Conservation (phyloP, 768 basidiomycete species). For the Hygrophoropsis aurantiaca region DNA sequence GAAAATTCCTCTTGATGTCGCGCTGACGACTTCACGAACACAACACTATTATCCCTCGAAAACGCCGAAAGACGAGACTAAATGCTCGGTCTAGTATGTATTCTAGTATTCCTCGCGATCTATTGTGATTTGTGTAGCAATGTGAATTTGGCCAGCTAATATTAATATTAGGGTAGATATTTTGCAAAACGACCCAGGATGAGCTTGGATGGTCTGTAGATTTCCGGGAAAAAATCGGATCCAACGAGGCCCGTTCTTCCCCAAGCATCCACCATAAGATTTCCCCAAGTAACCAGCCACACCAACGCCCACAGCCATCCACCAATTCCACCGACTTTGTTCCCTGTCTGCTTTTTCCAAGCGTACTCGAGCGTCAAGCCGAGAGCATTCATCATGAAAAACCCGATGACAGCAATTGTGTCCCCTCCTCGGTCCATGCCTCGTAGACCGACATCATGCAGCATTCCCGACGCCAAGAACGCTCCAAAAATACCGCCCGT, state of each 20-base stretch:
- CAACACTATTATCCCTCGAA: too few species aligned
- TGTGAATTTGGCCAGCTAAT: too few species aligned
- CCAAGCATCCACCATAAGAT: constrained; percentile 44
- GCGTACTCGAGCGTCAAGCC: constrained; percentile 49
- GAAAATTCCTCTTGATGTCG: too few species aligned
- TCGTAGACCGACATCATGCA: constrained; percentile 60
- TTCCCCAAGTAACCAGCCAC: constrained; percentile 50
- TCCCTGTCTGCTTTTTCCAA: constrained; percentile 46
- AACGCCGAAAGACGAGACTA: too few species aligned
- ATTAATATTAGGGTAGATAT: too few species aligned
- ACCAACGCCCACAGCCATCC: constrained; percentile 53
- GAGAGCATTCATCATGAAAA: constrained; percentile 58
- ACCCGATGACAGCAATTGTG: constrained; percentile 40
- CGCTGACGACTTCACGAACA: too few species aligned
- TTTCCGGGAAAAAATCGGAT: constrained; percentile 10
- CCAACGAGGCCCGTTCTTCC: constrained; percentile 17
- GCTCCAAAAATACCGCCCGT: constrained; percentile 52
- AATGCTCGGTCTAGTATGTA: too few species aligned
- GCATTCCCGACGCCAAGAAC: constrained; percentile 57
- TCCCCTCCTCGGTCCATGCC: constrained; percentile 57
- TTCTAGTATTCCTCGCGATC: too few species aligned
- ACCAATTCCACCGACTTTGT: constrained; percentile 42
- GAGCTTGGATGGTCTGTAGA: constrained; percentile 18
- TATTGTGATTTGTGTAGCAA: too few species aligned
- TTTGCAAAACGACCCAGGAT: constrained; percentile 38